These are phyloP conservation scores for Dipteronia dyeriana DNA, from an alignment of 345 rosid genomes.

Conservation along the genomic window DNA sequence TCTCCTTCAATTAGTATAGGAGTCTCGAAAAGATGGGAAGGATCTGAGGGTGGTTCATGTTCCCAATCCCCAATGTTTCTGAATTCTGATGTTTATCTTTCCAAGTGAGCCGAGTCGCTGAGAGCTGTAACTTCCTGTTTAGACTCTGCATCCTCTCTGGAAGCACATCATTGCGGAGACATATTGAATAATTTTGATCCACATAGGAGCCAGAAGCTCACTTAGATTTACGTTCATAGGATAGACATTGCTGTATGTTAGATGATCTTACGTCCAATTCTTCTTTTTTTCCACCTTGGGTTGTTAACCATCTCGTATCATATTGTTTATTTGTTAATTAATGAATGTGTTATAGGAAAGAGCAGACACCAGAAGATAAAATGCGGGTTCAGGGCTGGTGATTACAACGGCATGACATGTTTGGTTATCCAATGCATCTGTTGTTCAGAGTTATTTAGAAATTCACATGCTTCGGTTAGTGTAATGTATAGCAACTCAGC, in stretches of 20 bases:
- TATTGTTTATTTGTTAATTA: not conserved
- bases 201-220: not conserved
- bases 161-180: not conserved
- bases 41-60: not conserved
- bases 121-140: not conserved
- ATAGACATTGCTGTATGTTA: constrained; percentile 5
- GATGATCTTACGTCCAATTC: not conserved
- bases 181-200: not conserved
- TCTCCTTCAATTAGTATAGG: not conserved
- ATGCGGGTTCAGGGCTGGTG: constrained; percentile 8
- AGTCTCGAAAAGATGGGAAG: not conserved
- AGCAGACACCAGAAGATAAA: not conserved
- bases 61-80: not conserved
- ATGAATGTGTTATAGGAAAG: constrained; percentile 23
- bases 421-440: not conserved
- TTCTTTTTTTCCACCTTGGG: not conserved
- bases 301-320: not conserved
- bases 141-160: not conserved
- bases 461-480: constrained; percentile 21
- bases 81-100: not conserved
- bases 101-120: not conserved
- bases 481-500: constrained; percentile 27
- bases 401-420: not conserved
- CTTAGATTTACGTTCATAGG: not conserved
- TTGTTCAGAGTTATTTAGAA: constrained; percentile 1